phyloP scores from a whole-genome alignment of 1,284 basidiomycete species.

The Rhodotorula sp. region DNA sequence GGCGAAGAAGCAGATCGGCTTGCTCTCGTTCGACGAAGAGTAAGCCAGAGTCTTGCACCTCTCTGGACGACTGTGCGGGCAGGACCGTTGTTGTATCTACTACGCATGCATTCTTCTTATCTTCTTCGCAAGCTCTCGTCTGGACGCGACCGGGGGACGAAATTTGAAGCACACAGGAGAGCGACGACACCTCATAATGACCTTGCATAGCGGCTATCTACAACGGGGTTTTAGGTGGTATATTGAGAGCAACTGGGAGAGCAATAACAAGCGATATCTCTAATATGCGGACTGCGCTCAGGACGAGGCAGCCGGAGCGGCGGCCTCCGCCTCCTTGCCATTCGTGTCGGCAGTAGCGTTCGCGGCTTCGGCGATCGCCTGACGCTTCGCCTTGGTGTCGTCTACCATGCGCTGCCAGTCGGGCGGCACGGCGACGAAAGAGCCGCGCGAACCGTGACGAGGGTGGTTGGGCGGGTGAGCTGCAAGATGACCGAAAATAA shows the following conservation, averaged over 20 bases:
- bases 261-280: neutral
- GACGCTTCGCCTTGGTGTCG: constrained; percentile 5
- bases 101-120: no score
- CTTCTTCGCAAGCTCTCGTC: no score
- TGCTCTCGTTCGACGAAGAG: constrained; percentile 24
- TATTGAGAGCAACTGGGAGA: no score
- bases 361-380: neutral
- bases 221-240: no score
- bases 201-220: no score
- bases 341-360: constrained; percentile 6
- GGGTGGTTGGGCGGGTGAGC: constrained; percentile 40
- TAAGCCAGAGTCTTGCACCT: neutral
- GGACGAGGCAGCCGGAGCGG: neutral
- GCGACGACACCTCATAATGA: no score
- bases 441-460: constrained; percentile 38
- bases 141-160: no score
- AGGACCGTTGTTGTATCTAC: no score
- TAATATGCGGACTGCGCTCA: neutral
- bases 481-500: neutral
- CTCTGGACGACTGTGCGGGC: no score
- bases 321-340: neutral
- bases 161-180: no score
- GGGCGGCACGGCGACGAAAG: constrained; percentile 38
- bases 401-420: constrained; percentile 16
- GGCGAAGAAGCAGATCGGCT: constrained; percentile 18